Percentiles rank a stretch among this genome's conserved stretches.
Conservation (phyloP, 2,329 filamentous ascomycete species). For the Clonostachys rhizophaga region DNA sequence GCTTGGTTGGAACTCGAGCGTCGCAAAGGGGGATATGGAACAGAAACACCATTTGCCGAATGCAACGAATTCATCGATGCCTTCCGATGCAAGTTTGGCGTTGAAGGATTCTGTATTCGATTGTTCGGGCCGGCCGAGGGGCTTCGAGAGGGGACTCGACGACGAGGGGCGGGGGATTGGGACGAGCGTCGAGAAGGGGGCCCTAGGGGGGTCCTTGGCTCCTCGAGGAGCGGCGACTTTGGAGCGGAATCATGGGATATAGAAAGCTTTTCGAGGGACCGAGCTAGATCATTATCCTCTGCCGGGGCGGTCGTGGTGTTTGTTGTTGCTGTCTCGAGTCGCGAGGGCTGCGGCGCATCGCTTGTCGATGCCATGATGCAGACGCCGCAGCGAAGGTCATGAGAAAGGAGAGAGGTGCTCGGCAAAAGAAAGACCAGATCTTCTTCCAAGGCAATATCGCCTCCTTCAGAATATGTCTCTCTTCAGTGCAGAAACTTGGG, state of each 20-base stretch:
- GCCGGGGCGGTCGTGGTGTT: slow-evolving; percentile 14
- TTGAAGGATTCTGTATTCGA: slow-evolving; percentile 9
- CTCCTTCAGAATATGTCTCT: too few relatives aligned
- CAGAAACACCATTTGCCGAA: slow-evolving; percentile 35
- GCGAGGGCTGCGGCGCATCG: slow-evolving; percentile 16
- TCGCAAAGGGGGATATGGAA: slow-evolving; percentile 33
- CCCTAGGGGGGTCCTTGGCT: slow-evolving; percentile 24
- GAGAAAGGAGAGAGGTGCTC: too few relatives aligned
- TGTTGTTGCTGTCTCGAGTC: slow-evolving; percentile 22
- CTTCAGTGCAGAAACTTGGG: too few relatives aligned
- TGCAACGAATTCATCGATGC: slow-evolving; percentile 53
- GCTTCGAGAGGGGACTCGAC: slow-evolving; percentile 29
- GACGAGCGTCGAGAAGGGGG: slow-evolving; percentile 27
- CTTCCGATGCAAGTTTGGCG: slow-evolving; percentile 49
- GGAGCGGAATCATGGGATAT: slow-evolving; percentile 22
- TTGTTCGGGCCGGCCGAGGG: slow-evolving; percentile 21
- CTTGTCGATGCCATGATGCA: not conserved
- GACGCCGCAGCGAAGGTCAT: too few relatives aligned
- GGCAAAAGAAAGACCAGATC: too few relatives aligned
- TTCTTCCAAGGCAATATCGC: too few relatives aligned
- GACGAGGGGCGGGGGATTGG: slow-evolving; percentile 36
- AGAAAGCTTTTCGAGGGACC: slow-evolving; percentile 38
- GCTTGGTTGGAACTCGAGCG: slow-evolving; percentile 42
- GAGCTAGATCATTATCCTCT: slow-evolving; percentile 25
- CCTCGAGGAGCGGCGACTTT: slow-evolving; percentile 4